Evolutionary conservation across 768 basidiomycete genomes (phyloP), one percentile per base, ranked within the genome.

Genomic region (Russula lepida): DNA sequence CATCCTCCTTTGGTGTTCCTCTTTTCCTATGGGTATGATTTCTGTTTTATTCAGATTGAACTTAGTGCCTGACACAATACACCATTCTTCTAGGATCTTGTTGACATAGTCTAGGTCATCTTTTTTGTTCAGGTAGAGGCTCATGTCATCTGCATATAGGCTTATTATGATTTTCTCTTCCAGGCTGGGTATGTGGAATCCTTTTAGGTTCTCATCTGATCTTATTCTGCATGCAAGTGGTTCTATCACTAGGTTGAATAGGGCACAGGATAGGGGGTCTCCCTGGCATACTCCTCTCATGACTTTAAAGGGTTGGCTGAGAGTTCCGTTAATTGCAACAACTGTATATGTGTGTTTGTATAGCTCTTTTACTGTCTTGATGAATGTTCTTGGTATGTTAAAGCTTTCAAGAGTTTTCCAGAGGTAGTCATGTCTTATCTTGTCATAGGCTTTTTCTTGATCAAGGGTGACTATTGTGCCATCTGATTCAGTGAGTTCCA

Each of bases 11-110:
- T 15, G 3, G 37, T 39, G 15, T 15, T 4, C 17, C 5, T 39
- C 37, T 2, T 13, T 37, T 0, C 77, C 76, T 0, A 77, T 66
- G 0, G 75, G 76, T 1, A 78, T 68, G 0, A 77, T 62, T 35
- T 74, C 71, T 0, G 77, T 79, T 63, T 81, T 81, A 0, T 55
- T 49, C 0, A 66, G 58, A 54, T 79, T 81, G 64, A 44, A 44
- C 21, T 44, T 44, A 9, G 43, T 21, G 7, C 43, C 43, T 9
- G 43, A 44, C 2, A 12, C 76, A 0, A 15, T n/a, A 57, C 76
- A 81, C 79, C 79, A 81, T 0, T 39, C 43, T 0, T 70, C 28
- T 0, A 79, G 75, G 1, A 79, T 69, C 0, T 33, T 0, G 3
- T 65, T 35, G 0, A 80, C 70, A 0, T 59, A 60, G 0, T 54